Percentiles rank a stretch among this genome's conserved stretches.
These are phyloP conservation scores for Hippophae rhamnoides DNA, from an alignment of 306 rosid species.

Conservation along the genomic window DNA sequence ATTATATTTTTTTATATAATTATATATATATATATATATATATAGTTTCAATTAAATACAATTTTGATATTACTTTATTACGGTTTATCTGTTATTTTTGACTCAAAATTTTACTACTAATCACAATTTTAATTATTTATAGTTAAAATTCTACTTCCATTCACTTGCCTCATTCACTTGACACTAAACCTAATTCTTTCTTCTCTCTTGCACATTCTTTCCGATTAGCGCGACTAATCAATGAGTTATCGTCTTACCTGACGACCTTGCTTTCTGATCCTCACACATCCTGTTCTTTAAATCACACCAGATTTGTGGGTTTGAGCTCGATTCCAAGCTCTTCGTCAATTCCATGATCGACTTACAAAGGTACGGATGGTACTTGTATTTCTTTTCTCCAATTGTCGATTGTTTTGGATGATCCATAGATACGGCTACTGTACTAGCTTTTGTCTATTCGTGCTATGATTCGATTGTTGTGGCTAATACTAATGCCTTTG, in stretches of 20 bases:
- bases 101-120: too few species aligned
- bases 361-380: slow-evolving; percentile 79
- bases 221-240: slow-evolving; percentile 63
- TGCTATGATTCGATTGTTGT: slow-evolving; percentile 82
- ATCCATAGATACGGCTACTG: slow-evolving; percentile 66
- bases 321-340: slow-evolving; percentile 84
- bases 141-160: too few species aligned
- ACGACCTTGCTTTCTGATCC: slow-evolving; percentile 76
- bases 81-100: too few species aligned
- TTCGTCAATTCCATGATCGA: slow-evolving; percentile 75
- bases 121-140: too few species aligned
- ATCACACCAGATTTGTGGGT: slow-evolving; percentile 73
- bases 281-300: slow-evolving; percentile 79
- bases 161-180: slow-evolving; percentile 25
- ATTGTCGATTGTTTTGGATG: slow-evolving; percentile 90
- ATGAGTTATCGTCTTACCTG: slow-evolving; percentile 71
- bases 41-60: too few species aligned
- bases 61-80: too few species aligned
- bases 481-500: slow-evolving; percentile 72
- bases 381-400: slow-evolving; percentile 66
- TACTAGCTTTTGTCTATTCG: slow-evolving; percentile 85
- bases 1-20: too few species aligned
- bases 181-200: slow-evolving; percentile 49
- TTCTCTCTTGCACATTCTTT: slow-evolving; percentile 56
- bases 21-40: too few species aligned